Base-by-base conservation (phyloP, 495 filamentous ascomycete genomes). In the Parathielavia appendiculata region DNA sequence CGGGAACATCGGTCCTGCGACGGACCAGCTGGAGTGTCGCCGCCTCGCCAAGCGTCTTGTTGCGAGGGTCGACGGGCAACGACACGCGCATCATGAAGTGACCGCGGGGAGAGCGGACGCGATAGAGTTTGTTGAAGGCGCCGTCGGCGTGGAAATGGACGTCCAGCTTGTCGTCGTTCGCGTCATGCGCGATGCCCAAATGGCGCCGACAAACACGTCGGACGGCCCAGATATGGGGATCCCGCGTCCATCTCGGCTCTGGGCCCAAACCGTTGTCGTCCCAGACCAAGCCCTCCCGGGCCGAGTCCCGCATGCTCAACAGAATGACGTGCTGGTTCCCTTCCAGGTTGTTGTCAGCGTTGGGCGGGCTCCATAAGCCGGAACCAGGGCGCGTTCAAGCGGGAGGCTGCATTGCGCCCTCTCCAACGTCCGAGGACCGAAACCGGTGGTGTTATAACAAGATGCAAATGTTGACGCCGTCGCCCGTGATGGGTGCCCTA, bases 1-100 rank as follows among this genome's bases (percentile, higher is more conserved):
- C 74, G 0, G 81, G 83, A 3, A 85, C 68, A 7, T 63, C 64
- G n/a, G 81, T 82, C 36, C 66, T 63, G 23, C 65, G 59, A 16
- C 67, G 59, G 5, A 85, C 61, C 60, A 73, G 81, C 8, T 66
- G 66, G 9, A 83, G 69, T 0, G 84, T 86, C 1, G 80, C 75
- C 3, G 80, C 81, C 59, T 86, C 82, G 57, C 80, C 80, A 14
- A 71, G 70, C 2, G 71, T 79, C 67, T 83, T 85, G 58, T 67
- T 67, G 40, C 57, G 61, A 0, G 82, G 80, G 47, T 80, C 73
- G 36, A 85, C 73, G 0, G 81, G 83, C n/a, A 84, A 66, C 1
- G 69, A 71, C 4, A 83, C 67, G 12, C 81, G 80, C 66, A 84
- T 69, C 32, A 84, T 55, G 51, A 72, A 70, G 5, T 54, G 51